Evolutionary conservation across 129 eudicot species (phyloP).

Genomic region (Saposhnikovia divaricata): DNA sequence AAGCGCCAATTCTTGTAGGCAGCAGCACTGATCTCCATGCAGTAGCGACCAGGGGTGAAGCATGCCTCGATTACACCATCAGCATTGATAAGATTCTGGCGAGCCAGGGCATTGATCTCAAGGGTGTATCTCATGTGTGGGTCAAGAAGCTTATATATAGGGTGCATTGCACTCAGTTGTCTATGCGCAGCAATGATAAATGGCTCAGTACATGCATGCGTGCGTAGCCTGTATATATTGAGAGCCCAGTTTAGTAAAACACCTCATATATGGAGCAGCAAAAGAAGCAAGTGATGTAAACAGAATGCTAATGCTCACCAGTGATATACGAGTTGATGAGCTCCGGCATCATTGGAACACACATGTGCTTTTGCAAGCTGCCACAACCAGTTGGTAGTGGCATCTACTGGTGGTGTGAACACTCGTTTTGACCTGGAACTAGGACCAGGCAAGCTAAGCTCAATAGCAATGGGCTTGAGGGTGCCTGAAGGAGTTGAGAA

Average conservation of each 20-base stretch:
- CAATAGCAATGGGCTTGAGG: constrained; percentile 88
- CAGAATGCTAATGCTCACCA: constrained; percentile 34
- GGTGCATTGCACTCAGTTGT: constrained; percentile 89
- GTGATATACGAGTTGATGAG: constrained; percentile 87
- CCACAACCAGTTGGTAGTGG: constrained; percentile 89
- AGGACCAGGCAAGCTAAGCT: constrained; percentile 70
- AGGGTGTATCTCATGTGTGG: constrained; percentile 97
- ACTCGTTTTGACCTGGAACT: constrained; percentile 65
- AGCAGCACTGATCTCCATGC: constrained; percentile 94
- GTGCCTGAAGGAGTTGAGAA: constrained; percentile 70
- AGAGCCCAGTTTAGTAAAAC: constrained; percentile 5
- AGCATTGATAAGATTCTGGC: constrained; percentile 67
- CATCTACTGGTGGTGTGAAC: constrained; percentile 69
- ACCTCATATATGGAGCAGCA: not conserved
- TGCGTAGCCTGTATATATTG: constrained; percentile 51
- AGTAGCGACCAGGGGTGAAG: constrained; percentile 88
- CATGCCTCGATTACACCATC: constrained; percentile 84
- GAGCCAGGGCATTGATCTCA: constrained; percentile 81
- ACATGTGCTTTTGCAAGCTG: constrained; percentile 92
- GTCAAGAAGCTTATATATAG: constrained; percentile 83
- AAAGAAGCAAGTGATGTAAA: not conserved
- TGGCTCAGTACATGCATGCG: constrained; percentile 86
- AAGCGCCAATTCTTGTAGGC: constrained; percentile 88
- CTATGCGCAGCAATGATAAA: constrained; percentile 93
- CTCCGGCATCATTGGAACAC: constrained; percentile 96